A percentile compares a stretch with the other conserved stretches of the same genome.
Conservation (phyloP, 345 rosid species). For the Raphanus sativus region DNA sequence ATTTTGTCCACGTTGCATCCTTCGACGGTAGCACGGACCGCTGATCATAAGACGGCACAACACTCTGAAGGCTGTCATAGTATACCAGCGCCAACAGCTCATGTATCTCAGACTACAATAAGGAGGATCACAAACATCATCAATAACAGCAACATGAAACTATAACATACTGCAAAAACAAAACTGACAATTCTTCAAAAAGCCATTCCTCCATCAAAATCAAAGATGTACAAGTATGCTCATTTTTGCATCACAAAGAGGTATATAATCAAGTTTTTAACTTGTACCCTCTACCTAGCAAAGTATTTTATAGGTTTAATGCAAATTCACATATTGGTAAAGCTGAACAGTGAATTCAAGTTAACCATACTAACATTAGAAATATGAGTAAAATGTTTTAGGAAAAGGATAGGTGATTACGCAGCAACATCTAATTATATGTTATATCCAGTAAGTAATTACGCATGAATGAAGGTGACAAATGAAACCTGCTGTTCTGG, state of each 20-base stretch:
- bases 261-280: constrained; percentile 8
- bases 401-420: background rate
- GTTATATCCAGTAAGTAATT: constrained; percentile 19
- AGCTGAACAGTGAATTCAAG: background rate
- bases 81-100: constrained; percentile 92
- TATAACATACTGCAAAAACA: background rate
- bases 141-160: constrained; percentile 18
- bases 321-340: background rate
- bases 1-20: constrained; percentile 73
- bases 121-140: constrained; percentile 37
- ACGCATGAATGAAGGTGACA: constrained; percentile 15
- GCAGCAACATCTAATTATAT: constrained; percentile 4
- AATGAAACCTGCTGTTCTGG: constrained; percentile 73
- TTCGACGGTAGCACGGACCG: constrained; percentile 70
- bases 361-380: constrained; percentile 7
- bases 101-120: constrained; percentile 79
- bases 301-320: constrained; percentile 4
- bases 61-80: constrained; percentile 98
- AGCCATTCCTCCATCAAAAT: constrained; percentile 19
- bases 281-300: background rate
- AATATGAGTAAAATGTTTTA: background rate
- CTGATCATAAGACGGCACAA: constrained; percentile 92
- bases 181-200: constrained; percentile 14
- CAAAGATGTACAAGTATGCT: constrained; percentile 4
- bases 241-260: background rate